phyloP scores from a whole-genome alignment of 139 green algal genomes.

The Bryopsis sp. region DNA sequence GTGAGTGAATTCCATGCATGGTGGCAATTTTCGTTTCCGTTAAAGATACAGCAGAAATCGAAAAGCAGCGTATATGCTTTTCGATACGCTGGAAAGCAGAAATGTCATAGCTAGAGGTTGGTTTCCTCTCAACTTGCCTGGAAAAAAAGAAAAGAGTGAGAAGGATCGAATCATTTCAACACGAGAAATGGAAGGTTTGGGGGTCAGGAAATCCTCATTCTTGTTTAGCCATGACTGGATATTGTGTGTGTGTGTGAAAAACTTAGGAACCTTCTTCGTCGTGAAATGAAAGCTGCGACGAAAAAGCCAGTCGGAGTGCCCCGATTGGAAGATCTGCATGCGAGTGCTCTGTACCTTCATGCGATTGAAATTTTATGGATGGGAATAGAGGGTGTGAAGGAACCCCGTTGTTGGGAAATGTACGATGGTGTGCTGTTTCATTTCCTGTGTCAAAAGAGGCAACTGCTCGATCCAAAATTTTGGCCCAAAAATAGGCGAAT shows the following conservation, averaged over 20 bases:
- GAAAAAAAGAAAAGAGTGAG: no score
- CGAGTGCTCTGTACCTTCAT: constrained; percentile 3
- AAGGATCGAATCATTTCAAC: no score
- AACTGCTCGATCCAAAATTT: no score
- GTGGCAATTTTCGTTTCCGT: no score
- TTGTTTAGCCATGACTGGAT: not conserved
- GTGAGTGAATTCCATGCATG: not conserved
- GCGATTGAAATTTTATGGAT: constrained; percentile 15
- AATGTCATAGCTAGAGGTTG: no score
- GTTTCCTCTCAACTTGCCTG: no score
- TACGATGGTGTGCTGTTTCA: constrained; percentile 15
- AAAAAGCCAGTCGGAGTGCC: not conserved
- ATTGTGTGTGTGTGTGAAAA: not conserved
- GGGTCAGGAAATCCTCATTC: no score
- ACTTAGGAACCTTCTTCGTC: no score
- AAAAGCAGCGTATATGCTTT: not conserved
- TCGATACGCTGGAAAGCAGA: not conserved
- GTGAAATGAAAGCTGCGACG: not conserved
- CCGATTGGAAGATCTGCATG: constrained; percentile 11
- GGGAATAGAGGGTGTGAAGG: not conserved
- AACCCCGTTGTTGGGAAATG: constrained; percentile 17
- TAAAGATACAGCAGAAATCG: no score
- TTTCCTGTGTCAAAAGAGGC: constrained; percentile 18
- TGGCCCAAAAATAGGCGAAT: no score
- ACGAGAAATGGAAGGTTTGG: no score